Percentiles rank a stretch among this genome's conserved stretches.
Evolutionary conservation across 306 rosid genomes (phyloP).

Genomic region (Oxytropis ochrocephala): DNA sequence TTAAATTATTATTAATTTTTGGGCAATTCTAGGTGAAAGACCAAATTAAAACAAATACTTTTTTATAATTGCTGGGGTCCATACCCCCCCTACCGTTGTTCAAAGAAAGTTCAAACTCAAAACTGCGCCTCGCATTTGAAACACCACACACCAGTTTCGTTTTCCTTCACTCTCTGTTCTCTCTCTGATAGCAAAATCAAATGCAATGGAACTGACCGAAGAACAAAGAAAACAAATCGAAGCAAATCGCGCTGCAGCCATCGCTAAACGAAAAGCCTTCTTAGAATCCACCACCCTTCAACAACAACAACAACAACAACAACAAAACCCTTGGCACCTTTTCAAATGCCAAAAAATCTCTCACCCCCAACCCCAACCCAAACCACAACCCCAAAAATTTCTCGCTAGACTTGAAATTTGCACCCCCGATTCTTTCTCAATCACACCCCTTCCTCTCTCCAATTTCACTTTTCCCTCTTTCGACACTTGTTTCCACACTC

Average conservation of each 20-base stretch:
- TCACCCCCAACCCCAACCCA: not conserved
- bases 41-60: too few relatives aligned
- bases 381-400: conserved; percentile 27
- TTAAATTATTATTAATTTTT: too few relatives aligned
- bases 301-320: conserved; percentile 1
- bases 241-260: conserved; percentile 69
- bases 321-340: conserved; percentile 41
- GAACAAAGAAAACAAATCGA: conserved; percentile 63
- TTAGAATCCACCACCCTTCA: conserved; percentile 25
- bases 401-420: conserved; percentile 68
- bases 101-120: not conserved
- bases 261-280: conserved; percentile 68
- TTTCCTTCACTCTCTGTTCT: not conserved
- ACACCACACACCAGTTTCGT: not conserved
- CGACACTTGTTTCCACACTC: conserved; percentile 33
- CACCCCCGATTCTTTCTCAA: conserved; percentile 65
- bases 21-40: too few relatives aligned
- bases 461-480: conserved; percentile 39
- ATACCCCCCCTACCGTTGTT: too few relatives aligned
- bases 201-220: conserved; percentile 54
- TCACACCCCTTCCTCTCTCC: conserved; percentile 37
- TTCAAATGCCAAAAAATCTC: conserved; percentile 69
- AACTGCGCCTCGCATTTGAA: not conserved
- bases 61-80: too few relatives aligned
- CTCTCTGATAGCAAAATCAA: not conserved